A percentile compares a stretch with the other conserved stretches of the same genome.
Conservation (phyloP, 371 early-diverging fungal genomes). For the Rhizopus sp. region DNA sequence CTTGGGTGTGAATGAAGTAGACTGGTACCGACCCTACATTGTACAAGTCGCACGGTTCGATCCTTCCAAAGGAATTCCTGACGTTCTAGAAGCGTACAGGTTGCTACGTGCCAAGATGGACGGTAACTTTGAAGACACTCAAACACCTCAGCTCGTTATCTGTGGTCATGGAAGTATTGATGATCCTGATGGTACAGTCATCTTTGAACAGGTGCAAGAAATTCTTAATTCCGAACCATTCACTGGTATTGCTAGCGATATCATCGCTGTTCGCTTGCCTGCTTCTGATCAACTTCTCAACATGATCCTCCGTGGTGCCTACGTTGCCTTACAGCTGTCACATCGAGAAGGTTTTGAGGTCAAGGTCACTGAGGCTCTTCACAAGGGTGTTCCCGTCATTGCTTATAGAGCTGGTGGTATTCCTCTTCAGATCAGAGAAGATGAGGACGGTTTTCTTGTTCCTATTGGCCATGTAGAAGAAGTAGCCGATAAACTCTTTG, state of each 20-base stretch:
- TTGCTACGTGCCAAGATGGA: slow-evolving; percentile 60
- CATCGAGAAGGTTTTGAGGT: slow-evolving; percentile 89
- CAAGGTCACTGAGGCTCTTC: slow-evolving; percentile 87
- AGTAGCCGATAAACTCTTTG: slow-evolving; percentile 61
- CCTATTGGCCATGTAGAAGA: slow-evolving; percentile 61
- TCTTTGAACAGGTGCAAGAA: slow-evolving; percentile 64
- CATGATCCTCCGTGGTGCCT: slow-evolving; percentile 67
- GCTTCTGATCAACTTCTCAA: slow-evolving; percentile 84
- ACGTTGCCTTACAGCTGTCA: slow-evolving; percentile 79
- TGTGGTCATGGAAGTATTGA: slow-evolving; percentile 89
- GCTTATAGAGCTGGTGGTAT: slow-evolving; percentile 80
- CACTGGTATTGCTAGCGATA: slow-evolving; percentile 52
- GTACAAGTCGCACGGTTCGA: slow-evolving; percentile 89
- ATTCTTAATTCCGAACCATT: slow-evolving; percentile 52
- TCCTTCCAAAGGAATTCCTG: slow-evolving; percentile 90
- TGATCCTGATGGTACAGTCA: slow-evolving; percentile 81
- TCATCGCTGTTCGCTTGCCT: slow-evolving; percentile 69
- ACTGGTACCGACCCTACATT: slow-evolving; percentile 74
- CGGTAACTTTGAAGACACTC: slow-evolving; percentile 29
- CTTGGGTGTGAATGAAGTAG: slow-evolving; percentile 64
- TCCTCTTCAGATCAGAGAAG: slow-evolving; percentile 75
- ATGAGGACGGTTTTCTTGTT: slow-evolving; percentile 68
- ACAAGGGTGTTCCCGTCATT: slow-evolving; percentile 71
- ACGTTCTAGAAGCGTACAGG: slow-evolving; percentile 75
- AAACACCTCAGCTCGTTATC: slow-evolving; percentile 74